Conservation (phyloP, 257 asterid genomes). For the Cordia subcordata region DNA sequence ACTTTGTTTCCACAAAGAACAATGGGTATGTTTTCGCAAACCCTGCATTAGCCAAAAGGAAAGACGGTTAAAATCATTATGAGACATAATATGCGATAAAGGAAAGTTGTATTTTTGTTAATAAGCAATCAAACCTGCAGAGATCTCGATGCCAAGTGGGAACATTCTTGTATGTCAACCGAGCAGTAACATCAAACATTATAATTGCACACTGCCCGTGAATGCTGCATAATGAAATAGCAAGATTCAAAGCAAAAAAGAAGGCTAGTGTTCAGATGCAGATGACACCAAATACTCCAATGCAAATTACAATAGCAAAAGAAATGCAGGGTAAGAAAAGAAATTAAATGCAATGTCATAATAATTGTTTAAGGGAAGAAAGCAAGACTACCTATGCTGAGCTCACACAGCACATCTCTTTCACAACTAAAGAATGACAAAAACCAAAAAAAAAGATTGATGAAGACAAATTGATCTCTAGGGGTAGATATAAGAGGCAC, state of each 20-base stretch:
- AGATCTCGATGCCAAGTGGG: slow-evolving; percentile 30
- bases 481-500: too few relatives aligned
- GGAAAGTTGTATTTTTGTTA: background rate
- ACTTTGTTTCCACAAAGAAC: slow-evolving; percentile 8
- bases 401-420: too few relatives aligned
- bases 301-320: background rate
- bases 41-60: background rate
- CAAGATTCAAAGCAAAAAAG: background rate
- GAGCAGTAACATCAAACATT: slow-evolving; percentile 55
- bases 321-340: background rate
- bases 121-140: background rate
- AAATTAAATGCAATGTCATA: too few relatives aligned
- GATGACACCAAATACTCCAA: background rate
- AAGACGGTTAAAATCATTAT: background rate
- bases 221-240: background rate
- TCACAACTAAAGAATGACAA: too few relatives aligned
- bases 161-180: slow-evolving; percentile 56
- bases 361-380: too few relatives aligned
- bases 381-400: too few relatives aligned
- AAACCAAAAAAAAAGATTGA: too few relatives aligned
- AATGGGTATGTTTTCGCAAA: slow-evolving; percentile 2
- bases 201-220: slow-evolving; percentile 5
- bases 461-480: too few relatives aligned
- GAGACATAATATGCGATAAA: background rate
- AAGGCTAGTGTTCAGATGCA: background rate